A percentile compares a stretch with the other conserved stretches of the same genome.
These are phyloP conservation scores for Inga laurina DNA, from an alignment of 306 rosid species.

Conservation along the genomic window DNA sequence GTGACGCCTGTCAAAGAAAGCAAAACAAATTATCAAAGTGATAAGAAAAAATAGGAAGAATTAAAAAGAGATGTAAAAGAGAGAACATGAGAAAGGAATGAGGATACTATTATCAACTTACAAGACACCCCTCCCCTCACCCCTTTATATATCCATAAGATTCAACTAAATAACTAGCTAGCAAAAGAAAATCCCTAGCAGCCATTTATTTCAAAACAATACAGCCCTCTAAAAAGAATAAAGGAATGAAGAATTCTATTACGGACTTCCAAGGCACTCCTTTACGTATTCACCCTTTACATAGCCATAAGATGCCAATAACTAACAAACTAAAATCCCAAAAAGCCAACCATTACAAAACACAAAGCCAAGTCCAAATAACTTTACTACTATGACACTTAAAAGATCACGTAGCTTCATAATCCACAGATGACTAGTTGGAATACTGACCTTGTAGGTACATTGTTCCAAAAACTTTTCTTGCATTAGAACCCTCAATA, in stretches of 20 bases:
- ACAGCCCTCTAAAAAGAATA: not conserved
- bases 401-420: conserved; percentile 12
- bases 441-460: conserved; percentile 13
- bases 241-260: not conserved
- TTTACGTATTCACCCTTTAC: not conserved
- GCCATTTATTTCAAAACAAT: not conserved
- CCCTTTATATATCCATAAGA: not conserved
- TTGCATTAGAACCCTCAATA: conserved; percentile 8
- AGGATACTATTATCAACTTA: not conserved
- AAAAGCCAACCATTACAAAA: not conserved
- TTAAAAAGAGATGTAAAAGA: not conserved
- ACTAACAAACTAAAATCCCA: not conserved
- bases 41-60: not conserved
- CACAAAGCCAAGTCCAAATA: conserved; percentile 18
- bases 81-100: not conserved
- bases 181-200: not conserved
- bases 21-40: conserved; percentile 17
- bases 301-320: not conserved
- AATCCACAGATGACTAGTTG: conserved; percentile 20
- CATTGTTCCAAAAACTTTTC: conserved; percentile 7
- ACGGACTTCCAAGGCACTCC: not conserved
- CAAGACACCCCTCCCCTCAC: not conserved
- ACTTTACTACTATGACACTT: conserved; percentile 7
- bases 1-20: conserved; percentile 66
- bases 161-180: not conserved